Evolutionary conservation across 805 yeast genomes (phyloP).

Genomic region (Saturnispora mendoncae): DNA sequence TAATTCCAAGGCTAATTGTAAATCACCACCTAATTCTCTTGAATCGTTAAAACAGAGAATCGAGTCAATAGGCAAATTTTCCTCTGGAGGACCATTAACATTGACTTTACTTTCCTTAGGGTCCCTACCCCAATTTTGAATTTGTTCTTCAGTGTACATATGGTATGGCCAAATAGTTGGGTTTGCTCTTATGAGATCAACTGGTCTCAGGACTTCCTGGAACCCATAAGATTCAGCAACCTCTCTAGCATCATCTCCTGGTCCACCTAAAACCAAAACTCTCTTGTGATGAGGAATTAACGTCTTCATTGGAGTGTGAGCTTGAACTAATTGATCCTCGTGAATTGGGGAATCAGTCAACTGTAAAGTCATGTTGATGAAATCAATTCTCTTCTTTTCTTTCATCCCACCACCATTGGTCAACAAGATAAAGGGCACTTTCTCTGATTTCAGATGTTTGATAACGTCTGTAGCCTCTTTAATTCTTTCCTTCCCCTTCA

Average conservation of each 20-base stretch:
- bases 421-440: conserved; percentile 67
- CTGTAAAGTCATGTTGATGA: conserved; percentile 31
- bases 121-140: conserved; percentile 33
- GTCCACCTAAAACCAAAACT: conserved; percentile 82
- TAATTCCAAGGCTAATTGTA: conserved; percentile 68
- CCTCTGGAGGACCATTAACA: conserved; percentile 20
- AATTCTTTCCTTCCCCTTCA: conserved; percentile 64
- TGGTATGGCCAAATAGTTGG: conserved; percentile 65
- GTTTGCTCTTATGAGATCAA: conserved; percentile 55
- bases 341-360: conserved; percentile 25
- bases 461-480: conserved; percentile 54
- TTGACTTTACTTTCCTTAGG: conserved; percentile 23
- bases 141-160: conserved; percentile 37
- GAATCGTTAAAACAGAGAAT: conserved; percentile 83
- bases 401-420: conserved; percentile 87
- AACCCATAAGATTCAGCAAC: conserved; percentile 79
- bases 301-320: conserved; percentile 78
- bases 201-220: conserved; percentile 59
- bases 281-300: conserved; percentile 45
- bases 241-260: conserved; percentile 57
- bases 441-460: conserved; percentile 34
- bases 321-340: conserved; percentile 63
- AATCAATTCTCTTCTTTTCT: conserved; percentile 52
- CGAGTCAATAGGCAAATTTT: conserved; percentile 51
- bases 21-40: conserved; percentile 77